Base-by-base conservation (phyloP, 208 protist species). In the Trypanosoma scelopori region DNA sequence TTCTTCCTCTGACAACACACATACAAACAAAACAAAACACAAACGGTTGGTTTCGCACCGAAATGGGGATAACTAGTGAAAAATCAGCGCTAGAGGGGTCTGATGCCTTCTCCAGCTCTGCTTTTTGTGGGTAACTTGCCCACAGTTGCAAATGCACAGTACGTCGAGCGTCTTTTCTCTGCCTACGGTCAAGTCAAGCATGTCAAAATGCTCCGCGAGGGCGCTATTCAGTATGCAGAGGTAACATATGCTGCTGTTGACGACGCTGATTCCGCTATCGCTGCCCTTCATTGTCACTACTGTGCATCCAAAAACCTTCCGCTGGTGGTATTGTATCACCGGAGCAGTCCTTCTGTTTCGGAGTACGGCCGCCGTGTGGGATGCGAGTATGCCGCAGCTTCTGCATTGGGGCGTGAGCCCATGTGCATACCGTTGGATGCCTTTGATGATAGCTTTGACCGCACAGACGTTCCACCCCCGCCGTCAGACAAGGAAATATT, bases 61-160 rank as follows among this genome's bases (percentile, higher is more conserved):
- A 3, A 37, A 47, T 16, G 25, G 5, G n/a, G 18, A 57, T 20
- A 41, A 16, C 6, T n/a, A 57, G 25, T 43, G 52, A 48, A 41
- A 30, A 61, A 62, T 60, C 47, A 55, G 32, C 32, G 11, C 18
- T 55, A 39, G 12, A 37, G 25, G 27, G 20, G 1, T 37, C 25
- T 55, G 12, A 71, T 71, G 66, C 22, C 57, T 41, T 47, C 37
- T 4, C 18, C 63, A n/a, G 69, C 76, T 7, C 70, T 84, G 4
- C 52, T 95, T 41, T 92, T 95, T 49, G 89, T 95, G 22, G 79
- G 70, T 3, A 95, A 95, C 70, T 69, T 95, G 18, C 84, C 86
- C 25, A 65, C 69, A 13, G 81, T 87, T 22, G 84, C 84, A 6
- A 91, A 95, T 66, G 77, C 78, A 16, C 85, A 87, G 66, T 92